Percentiles rank a stretch among this genome's conserved stretches.
Evolutionary conservation across 2,329 filamentous ascomycete species (phyloP).

Genomic region (Hypocreales sp.): DNA sequence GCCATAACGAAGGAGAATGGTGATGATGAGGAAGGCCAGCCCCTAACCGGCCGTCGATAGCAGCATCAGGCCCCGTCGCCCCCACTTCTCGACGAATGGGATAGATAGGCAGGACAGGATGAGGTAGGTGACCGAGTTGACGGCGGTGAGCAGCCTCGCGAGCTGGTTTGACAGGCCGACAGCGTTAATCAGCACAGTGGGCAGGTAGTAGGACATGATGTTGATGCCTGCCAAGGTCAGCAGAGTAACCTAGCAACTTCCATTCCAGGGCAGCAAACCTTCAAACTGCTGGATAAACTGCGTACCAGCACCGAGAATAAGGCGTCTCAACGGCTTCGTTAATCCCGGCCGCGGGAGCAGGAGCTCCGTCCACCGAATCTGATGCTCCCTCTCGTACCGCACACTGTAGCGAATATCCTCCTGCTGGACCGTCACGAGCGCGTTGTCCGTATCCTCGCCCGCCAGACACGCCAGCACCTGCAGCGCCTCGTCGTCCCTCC

Average conservation of each 20-base stretch:
- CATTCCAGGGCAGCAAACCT: too few species aligned
- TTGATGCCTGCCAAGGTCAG: too few species aligned
- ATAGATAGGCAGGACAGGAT: slow-evolving; percentile 47
- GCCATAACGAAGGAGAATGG: slow-evolving; percentile 47
- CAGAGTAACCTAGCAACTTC: too few species aligned
- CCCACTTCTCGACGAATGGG: slow-evolving; percentile 49
- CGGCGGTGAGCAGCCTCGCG: slow-evolving; percentile 38
- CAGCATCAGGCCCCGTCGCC: slow-evolving; percentile 61
- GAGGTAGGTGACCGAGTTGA: slow-evolving; percentile 32
- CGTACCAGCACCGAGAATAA: slow-evolving; percentile 43
- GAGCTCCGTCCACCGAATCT: too few species aligned
- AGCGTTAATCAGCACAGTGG: slow-evolving; percentile 41
- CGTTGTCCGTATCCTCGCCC: slow-evolving; percentile 35
- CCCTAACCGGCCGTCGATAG: slow-evolving; percentile 50
- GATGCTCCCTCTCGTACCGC: slow-evolving; percentile 37
- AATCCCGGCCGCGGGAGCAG: too few species aligned
- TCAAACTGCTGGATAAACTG: slow-evolving; percentile 53
- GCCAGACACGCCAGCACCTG: slow-evolving; percentile 36
- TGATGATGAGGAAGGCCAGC: too few species aligned
- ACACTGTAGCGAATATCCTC: too few species aligned
- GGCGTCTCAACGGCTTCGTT: slow-evolving; percentile 50
- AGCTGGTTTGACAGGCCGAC: slow-evolving; percentile 37
- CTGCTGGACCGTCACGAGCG: too few species aligned
- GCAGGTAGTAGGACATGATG: slow-evolving; percentile 47
- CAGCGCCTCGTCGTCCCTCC: slow-evolving; percentile 28